Evolutionary conservation across 192 early-diverging fungal genomes (phyloP).

Genomic region (Rhizoclosmatium globosum): DNA sequence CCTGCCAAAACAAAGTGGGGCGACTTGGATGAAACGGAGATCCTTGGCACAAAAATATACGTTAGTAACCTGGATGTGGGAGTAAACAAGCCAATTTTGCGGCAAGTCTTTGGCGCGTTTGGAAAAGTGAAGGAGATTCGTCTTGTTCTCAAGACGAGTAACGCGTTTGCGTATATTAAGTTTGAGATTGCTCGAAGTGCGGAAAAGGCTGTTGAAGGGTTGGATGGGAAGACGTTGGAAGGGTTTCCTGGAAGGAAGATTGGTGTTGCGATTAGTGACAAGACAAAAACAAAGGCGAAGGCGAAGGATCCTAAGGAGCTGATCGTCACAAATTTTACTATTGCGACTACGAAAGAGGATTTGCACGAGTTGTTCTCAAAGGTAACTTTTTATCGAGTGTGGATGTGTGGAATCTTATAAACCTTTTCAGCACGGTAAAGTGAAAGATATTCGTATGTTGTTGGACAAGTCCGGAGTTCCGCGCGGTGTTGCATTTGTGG

Average conservation of each 20-base stretch:
- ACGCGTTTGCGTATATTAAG: slow-evolving; percentile 64
- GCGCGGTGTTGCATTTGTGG: slow-evolving; percentile 53
- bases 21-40: slow-evolving; percentile 36
- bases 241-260: slow-evolving; percentile 37
- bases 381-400: slow-evolving; percentile 15
- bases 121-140: slow-evolving; percentile 56
- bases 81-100: slow-evolving; percentile 46
- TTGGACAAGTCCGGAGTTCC: slow-evolving; percentile 26
- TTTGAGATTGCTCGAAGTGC: slow-evolving; percentile 50
- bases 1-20: slow-evolving; percentile 43
- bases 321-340: slow-evolving; percentile 55
- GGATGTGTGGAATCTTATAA: not conserved
- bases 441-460: slow-evolving; percentile 51
- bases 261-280: slow-evolving; percentile 56
- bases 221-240: slow-evolving; percentile 42
- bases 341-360: slow-evolving; percentile 44
- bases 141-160: slow-evolving; percentile 39
- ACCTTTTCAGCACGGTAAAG: slow-evolving; percentile 44
- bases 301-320: slow-evolving; percentile 46
- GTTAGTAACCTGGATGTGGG: slow-evolving; percentile 49
- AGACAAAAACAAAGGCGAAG: slow-evolving; percentile 37
- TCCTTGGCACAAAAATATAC: slow-evolving; percentile 51
- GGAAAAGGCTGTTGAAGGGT: slow-evolving; percentile 24
- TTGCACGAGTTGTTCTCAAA: slow-evolving; percentile 38
- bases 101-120: slow-evolving; percentile 54